A percentile compares a stretch with the other conserved stretches of the same genome.
Conservation (phyloP, 352 stramenopile genomes). For the Phytophthora crassamura region DNA sequence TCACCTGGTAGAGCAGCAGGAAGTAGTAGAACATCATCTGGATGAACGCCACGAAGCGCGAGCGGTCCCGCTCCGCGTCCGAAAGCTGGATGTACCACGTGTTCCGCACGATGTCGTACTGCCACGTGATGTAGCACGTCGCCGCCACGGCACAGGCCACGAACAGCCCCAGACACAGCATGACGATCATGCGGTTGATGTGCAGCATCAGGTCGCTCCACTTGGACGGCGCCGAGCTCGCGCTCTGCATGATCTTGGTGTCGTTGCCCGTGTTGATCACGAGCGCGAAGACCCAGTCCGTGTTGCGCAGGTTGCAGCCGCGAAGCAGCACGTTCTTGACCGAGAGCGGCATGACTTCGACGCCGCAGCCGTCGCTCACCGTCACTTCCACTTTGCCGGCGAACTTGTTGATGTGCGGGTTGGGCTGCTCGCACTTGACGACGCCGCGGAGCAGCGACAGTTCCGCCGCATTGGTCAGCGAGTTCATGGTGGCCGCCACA, state of each 20-base stretch:
- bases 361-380: constrained; percentile 64
- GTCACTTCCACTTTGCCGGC: constrained; percentile 82
- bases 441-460: constrained; percentile 64
- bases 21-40: constrained; percentile 95
- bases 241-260: constrained; percentile 93
- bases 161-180: constrained; percentile 73
- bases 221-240: constrained; percentile 78
- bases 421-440: constrained; percentile 80
- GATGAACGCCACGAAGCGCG: constrained; percentile 67
- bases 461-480: constrained; percentile 56
- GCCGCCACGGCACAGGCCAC: constrained; percentile 69
- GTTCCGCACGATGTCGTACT: constrained; percentile 73
- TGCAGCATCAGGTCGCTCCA: constrained; percentile 84
- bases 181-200: constrained; percentile 85
- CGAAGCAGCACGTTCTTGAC: constrained; percentile 92
- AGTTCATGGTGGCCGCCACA: constrained; percentile 72
- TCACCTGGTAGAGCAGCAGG: constrained; percentile 91
- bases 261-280: constrained; percentile 92
- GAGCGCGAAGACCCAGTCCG: constrained; percentile 85
- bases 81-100: constrained; percentile 79
- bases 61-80: constrained; percentile 41
- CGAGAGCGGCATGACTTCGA: constrained; percentile 79
- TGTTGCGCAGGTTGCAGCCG: constrained; percentile 90
- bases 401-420: constrained; percentile 91
- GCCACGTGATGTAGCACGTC: constrained; percentile 80